Evolutionary conservation across 345 rosid species (phyloP), one percentile per base, ranked within the genome.

Genomic region (Moricandia arvensis): DNA sequence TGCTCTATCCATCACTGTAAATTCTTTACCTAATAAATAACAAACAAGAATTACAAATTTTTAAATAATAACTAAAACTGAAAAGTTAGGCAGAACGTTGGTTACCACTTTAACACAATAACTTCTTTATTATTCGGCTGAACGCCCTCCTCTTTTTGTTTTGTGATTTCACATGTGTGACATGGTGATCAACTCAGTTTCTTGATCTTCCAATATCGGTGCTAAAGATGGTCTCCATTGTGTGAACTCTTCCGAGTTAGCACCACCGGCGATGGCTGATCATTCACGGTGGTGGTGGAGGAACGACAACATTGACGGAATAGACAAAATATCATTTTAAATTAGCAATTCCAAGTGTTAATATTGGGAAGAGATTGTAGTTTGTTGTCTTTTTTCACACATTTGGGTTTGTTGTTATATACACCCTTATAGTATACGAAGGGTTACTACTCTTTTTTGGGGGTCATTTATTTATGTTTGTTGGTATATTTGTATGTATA

Each of bases 211-310:
- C 16, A 35, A 6, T 51, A 72, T 72, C 37, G 62, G 17, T 34
- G 62, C 8, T 34, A 72, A 51, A 35, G 76, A 24, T 8, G 76
- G 76, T 6, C 55, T 73, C 63, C 70, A 73, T 35, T 53, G 29
- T 38, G 27, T 16, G 5, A 6, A 1, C 62, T 26, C 34, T 26
- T 13, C 68, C 21, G 33, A 2, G 5, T 41, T 6, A 12, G 18
- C 53, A 45, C 53, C 18, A 54, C 27, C 59, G 18, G 34, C 1
- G 10, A 6, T 3, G 26, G 49, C 47, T 72, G 49, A 7, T 47
- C 69, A 62, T 0, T 21, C 68, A 35, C 69, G 51, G 16, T 17
- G n/a, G 31, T 26, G 31, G 35, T 34, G 49, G 53, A 43, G 15
- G 15, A 35, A 63, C 30, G 2, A 7, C 38, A 53, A 53, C 69